Percentiles rank a stretch among this genome's conserved stretches.
These are phyloP conservation scores for Quercus engelmannii DNA, from an alignment of 306 rosid genomes.

Conservation along the genomic window DNA sequence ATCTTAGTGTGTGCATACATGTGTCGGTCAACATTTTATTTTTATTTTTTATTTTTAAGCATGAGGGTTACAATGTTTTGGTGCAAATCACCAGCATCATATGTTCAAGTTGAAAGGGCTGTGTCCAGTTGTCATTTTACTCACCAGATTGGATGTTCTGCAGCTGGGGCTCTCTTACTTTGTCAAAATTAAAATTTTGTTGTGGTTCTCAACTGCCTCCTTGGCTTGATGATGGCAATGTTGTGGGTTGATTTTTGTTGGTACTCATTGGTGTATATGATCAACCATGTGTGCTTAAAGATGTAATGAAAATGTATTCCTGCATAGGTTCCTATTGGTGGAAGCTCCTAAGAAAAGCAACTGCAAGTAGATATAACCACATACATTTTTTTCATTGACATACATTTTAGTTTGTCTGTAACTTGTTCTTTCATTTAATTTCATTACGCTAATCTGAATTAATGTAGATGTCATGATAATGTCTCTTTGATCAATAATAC, in stretches of 20 bases:
- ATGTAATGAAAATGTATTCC: background rate
- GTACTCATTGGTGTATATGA: background rate
- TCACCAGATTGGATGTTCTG: background rate
- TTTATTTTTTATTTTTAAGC: background rate
- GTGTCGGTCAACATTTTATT: background rate
- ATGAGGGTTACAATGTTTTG: background rate
- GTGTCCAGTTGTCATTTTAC: background rate
- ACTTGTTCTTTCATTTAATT: background rate
- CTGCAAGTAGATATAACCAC: background rate
- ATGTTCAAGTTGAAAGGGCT: background rate
- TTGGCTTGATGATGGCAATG: background rate
- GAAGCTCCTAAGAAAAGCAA: background rate
- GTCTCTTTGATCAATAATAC: background rate
- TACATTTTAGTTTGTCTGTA: background rate
- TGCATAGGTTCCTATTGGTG: background rate
- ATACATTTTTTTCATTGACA: background rate
- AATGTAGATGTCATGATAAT: background rate
- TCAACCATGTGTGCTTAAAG: background rate
- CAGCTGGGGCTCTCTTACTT: background rate
- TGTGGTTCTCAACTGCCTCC: background rate
- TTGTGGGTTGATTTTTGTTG: background rate
- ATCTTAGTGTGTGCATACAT: background rate
- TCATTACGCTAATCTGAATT: background rate
- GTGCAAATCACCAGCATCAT: background rate
- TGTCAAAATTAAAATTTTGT: background rate